Evolutionary conservation across 1,284 basidiomycete genomes (phyloP).

Genomic region (Fomitopsis betulina): DNA sequence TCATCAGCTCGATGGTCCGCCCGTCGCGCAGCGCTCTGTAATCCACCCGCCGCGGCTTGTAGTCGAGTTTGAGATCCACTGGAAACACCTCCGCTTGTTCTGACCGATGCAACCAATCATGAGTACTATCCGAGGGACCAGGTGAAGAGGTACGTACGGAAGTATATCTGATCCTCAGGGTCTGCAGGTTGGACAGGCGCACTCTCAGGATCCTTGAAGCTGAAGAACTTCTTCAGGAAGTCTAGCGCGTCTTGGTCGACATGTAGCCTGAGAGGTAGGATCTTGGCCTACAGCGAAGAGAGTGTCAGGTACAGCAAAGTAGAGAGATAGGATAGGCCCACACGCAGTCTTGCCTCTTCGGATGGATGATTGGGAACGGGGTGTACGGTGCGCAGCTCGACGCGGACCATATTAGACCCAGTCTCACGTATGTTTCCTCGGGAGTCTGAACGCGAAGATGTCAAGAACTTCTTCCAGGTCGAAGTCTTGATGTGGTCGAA

Average conservation of each 20-base stretch:
- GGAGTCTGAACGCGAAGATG: conserved; percentile 76
- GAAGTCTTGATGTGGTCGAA: conserved; percentile 97
- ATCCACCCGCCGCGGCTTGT: conserved; percentile 96
- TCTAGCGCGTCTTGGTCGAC: conserved; percentile 98
- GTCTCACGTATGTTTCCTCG: conserved; percentile 85
- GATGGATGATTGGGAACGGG: conserved; percentile 63
- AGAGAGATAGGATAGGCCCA: conserved; percentile 32
- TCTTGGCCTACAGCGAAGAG: conserved; percentile 59
- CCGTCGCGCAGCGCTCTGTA: conserved; percentile 91
- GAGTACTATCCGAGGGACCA: not conserved
- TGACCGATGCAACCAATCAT: conserved; percentile 25
- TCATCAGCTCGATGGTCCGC: conserved; percentile 95
- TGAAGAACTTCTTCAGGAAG: conserved; percentile 95
- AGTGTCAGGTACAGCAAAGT: not conserved
- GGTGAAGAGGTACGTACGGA: conserved; percentile 48
- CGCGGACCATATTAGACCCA: conserved; percentile 88
- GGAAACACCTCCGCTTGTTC: conserved; percentile 90
- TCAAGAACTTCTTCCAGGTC: conserved; percentile 97
- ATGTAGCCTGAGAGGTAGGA: conserved; percentile 86
- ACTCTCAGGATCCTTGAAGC: conserved; percentile 69
- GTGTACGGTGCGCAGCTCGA: conserved; percentile 74
- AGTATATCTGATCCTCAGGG: conserved; percentile 57
- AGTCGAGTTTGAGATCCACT: conserved; percentile 90
- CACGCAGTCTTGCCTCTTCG: conserved; percentile 81
- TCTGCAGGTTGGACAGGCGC: conserved; percentile 28